Evolutionary conservation across 805 yeast genomes (phyloP), one percentile per base, ranked within the genome.

Genomic region (Teunomyces aglyptinius): DNA sequence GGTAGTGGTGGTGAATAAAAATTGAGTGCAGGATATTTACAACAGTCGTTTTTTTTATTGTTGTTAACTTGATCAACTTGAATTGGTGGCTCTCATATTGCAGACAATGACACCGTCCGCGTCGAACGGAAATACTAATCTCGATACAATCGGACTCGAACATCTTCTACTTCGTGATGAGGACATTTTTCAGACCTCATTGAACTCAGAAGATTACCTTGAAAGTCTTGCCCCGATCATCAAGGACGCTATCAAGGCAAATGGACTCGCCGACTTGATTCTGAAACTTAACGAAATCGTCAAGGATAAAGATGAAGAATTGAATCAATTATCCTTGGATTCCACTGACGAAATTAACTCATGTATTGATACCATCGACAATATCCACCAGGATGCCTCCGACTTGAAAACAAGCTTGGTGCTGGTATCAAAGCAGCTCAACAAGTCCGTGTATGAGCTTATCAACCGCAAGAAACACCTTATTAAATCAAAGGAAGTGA

Each of bases 211-310:
- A 47, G 91, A 86, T 55, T 87, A 84, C 61, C 63, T 89, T 33
- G 96, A 89, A 52, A 89, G 86, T 61, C 74, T 89, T 49, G 86
- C 89, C 2, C 95, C 95, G 1, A 76, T 86, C 13, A 76, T 89
- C 52, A 81, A 80, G 55, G 76, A 81, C 7, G 84, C 90, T 16
- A 65, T 89, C 36, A 71, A 70, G 43, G 66, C 74, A 13, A 72
- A 80, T 50, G 71, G 80, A 0, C 70, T 87, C 29, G 76, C 82
- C 5, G 81, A 76, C 13, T 70, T 89, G 49, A 69, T 85, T 29
- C 73, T 67, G 18, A 75, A 68, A 50, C 68, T 89, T 47, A 83
- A 81, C 47, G 73, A 68, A 11, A 77, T 82, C 26, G 82, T 84
- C n/a, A 59, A 69, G 36, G 74, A 73, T 38, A 83, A 83, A 50